Conservation (phyloP, 345 rosid genomes). For the Citrus unshiu region DNA sequence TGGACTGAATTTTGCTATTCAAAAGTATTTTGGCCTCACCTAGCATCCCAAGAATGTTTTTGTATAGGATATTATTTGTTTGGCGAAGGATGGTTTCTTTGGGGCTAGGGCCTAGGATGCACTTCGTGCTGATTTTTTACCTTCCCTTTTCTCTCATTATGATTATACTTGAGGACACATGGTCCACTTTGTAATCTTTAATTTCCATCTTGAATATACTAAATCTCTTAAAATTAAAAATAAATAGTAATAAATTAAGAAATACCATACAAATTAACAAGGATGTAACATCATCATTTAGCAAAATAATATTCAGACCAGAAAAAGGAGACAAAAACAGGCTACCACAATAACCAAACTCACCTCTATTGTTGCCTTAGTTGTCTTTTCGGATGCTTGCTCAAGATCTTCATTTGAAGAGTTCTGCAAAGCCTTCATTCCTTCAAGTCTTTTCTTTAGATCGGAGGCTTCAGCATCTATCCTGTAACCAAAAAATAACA, state of each 20-base stretch:
- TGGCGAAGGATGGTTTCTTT: no score
- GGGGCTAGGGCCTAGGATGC: no score
- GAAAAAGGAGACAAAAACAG: neutral
- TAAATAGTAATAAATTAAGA: no score
- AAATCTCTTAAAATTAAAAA: no score
- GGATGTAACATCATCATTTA: neutral
- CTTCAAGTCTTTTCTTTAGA: slow-evolving; percentile 65
- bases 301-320: neutral
- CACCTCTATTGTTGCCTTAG: slow-evolving; percentile 63
- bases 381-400: slow-evolving; percentile 38
- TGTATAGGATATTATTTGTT: no score
- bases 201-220: no score
- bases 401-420: slow-evolving; percentile 40
- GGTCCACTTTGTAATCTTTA: no score
- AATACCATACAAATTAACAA: no score
- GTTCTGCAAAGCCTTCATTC: slow-evolving; percentile 33
- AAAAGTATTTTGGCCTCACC: neutral
- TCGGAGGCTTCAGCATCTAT: slow-evolving; percentile 70
- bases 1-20: neutral
- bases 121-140: no score
- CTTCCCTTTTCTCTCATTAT: no score
- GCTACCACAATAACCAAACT: slow-evolving; percentile 10
- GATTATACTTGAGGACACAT: no score
- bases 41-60: neutral
- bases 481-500: slow-evolving; percentile 39